phyloP scores from a whole-genome alignment of 306 rosid species.

The Fragaria nilgerrensis region DNA sequence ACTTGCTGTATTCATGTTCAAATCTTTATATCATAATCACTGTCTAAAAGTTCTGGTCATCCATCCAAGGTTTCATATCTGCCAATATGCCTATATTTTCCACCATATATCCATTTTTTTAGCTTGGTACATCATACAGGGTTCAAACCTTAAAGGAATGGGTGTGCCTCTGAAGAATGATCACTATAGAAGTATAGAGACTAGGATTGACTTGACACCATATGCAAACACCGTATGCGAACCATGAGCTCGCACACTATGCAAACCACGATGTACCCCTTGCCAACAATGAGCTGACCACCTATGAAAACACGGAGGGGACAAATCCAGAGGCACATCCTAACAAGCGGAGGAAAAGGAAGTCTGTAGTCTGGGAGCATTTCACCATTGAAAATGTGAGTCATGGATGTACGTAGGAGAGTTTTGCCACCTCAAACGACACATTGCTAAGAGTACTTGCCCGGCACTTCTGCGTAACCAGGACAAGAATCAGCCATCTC shows the following conservation, averaged over 20 bases:
- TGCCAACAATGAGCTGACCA: constrained; percentile 20
- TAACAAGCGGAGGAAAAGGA: constrained; percentile 79
- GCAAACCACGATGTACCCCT: constrained; percentile 9
- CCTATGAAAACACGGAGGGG: constrained; percentile 40
- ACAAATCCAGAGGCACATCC: constrained; percentile 64
- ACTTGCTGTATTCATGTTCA: too few species aligned
- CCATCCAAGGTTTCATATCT: too few species aligned
- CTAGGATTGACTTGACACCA: background rate
- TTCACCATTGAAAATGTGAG: constrained; percentile 82
- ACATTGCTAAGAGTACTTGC: constrained; percentile 90
- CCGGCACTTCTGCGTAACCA: constrained; percentile 67
- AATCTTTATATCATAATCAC: too few species aligned
- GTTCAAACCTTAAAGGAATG: too few species aligned
- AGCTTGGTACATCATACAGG: too few species aligned
- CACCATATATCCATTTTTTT: too few species aligned
- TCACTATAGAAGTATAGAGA: too few species aligned
- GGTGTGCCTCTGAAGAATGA: constrained; percentile 4
- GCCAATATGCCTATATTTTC: too few species aligned
- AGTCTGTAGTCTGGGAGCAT: constrained; percentile 93
- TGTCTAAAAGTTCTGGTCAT: too few species aligned
- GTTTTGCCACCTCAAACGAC: constrained; percentile 98
- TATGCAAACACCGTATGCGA: constrained; percentile 26
- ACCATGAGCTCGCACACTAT: background rate
- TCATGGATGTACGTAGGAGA: constrained; percentile 83
- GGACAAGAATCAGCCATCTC: constrained; percentile 52